phyloP scores from a whole-genome alignment of 192 early-diverging fungal species.

The Oehlia diaphana region DNA sequence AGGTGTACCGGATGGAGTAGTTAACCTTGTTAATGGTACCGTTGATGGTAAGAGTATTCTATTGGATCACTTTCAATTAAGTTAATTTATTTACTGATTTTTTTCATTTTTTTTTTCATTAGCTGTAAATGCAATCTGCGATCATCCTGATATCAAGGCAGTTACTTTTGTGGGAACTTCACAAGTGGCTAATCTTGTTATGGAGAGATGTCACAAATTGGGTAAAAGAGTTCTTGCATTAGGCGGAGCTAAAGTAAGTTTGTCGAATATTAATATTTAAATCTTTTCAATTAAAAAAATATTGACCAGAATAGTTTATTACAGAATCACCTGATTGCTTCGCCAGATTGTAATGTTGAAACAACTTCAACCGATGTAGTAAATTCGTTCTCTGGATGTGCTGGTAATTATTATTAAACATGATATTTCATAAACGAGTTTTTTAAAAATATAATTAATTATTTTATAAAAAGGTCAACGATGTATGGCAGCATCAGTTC shows the following conservation, averaged over 20 bases:
- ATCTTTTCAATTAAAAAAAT: neutral
- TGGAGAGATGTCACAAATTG: slow-evolving; percentile 43
- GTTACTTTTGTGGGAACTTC: slow-evolving; percentile 84
- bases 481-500: slow-evolving; percentile 76
- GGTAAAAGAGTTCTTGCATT: slow-evolving; percentile 76
- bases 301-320: neutral
- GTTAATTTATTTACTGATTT: neutral
- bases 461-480: slow-evolving; percentile 51
- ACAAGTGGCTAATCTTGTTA: slow-evolving; percentile 65
- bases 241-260: slow-evolving; percentile 59
- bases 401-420: slow-evolving; percentile 36
- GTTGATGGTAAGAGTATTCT: slow-evolving; percentile 43
- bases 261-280: neutral
- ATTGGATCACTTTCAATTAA: neutral
- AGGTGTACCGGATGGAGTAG: slow-evolving; percentile 71
- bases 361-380: slow-evolving; percentile 80
- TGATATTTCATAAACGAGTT: neutral
- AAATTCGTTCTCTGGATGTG: slow-evolving; percentile 72
- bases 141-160: slow-evolving; percentile 63
- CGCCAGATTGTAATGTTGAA: slow-evolving; percentile 73
- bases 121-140: slow-evolving; percentile 58
- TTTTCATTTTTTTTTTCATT: neutral
- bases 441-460: neutral
- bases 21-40: slow-evolving; percentile 75
- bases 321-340: slow-evolving; percentile 78